Percentiles rank a stretch among this genome's conserved stretches.
Evolutionary conservation across 2,329 filamentous ascomycete genomes (phyloP).

Genomic region (Aspergillus sp.): DNA sequence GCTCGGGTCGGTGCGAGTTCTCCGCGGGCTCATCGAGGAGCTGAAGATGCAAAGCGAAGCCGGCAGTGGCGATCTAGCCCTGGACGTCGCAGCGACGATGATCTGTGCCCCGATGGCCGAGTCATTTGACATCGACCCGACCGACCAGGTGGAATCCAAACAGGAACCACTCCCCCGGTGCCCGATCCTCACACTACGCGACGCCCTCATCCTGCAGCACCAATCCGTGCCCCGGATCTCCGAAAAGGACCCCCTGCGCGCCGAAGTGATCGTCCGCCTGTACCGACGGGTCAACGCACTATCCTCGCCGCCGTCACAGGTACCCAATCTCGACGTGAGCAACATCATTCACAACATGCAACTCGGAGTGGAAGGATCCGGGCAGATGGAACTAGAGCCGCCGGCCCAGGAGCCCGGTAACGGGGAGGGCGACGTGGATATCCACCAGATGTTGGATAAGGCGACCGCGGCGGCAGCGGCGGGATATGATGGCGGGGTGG

Average conservation of each 20-base stretch:
- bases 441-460: conserved; percentile 37
- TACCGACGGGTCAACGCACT: conserved; percentile 41
- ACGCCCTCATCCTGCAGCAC: conserved; percentile 34
- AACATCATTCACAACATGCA: conserved; percentile 41
- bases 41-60: conserved; percentile 38
- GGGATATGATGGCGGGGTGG: conserved; percentile 22
- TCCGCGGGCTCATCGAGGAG: conserved; percentile 36
- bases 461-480: conserved; percentile 31
- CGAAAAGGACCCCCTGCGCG: conserved; percentile 40
- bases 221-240: conserved; percentile 35
- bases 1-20: conserved; percentile 35
- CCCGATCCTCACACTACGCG: conserved; percentile 36
- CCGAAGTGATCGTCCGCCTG: conserved; percentile 42
- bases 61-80: conserved; percentile 35
- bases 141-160: conserved; percentile 27
- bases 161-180: conserved; percentile 30
- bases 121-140: conserved; percentile 34
- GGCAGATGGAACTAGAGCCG: conserved; percentile 28
- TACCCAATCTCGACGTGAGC: conserved; percentile 37
- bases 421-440: conserved; percentile 26
- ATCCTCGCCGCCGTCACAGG: conserved; percentile 31
- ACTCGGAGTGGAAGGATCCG: conserved; percentile 27
- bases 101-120: conserved; percentile 38
- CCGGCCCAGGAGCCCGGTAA: conserved; percentile 2
- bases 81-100: conserved; percentile 41